Conservation (phyloP, 345 rosid species). For the Turritis glabra region DNA sequence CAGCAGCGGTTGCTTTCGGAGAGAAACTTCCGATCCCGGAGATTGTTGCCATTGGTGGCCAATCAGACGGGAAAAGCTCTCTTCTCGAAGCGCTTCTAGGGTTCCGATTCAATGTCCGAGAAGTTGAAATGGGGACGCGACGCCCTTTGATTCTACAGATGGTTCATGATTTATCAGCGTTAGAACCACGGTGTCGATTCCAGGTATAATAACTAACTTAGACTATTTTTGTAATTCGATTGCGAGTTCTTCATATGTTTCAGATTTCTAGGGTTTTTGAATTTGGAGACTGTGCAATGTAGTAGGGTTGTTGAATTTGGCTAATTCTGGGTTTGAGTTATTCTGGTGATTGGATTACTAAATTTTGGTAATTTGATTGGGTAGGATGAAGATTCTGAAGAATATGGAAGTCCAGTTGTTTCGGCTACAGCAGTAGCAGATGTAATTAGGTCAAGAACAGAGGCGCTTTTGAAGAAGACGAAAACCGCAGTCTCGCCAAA, state of each 20-base stretch:
- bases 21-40: conserved; percentile 97
- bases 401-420: conserved; percentile 78
- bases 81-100: conserved; percentile 94
- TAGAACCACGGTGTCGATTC: conserved; percentile 87
- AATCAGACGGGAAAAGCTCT: conserved; percentile 95
- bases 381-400: conserved; percentile 93
- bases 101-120: conserved; percentile 92
- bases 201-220: conserved; percentile 48
- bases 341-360: background rate
- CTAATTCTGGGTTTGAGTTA: background rate
- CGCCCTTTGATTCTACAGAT: conserved; percentile 92
- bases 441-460: conserved; percentile 79
- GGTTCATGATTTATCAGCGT: conserved; percentile 87
- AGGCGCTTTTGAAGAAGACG: conserved; percentile 63
- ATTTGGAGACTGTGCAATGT: background rate
- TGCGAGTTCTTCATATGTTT: background rate
- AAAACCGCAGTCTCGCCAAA: conserved; percentile 87
- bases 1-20: conserved; percentile 94
- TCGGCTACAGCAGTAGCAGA: conserved; percentile 73
- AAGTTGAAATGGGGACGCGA: conserved; percentile 98
- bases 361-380: conserved; percentile 7
- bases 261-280: background rate
- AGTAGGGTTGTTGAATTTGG: background rate
- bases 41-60: conserved; percentile 95
- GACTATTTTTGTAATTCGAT: background rate